Conservation (phyloP, 225 moss, liverwort and hornwort genomes). For the Neckera pumila region DNA sequence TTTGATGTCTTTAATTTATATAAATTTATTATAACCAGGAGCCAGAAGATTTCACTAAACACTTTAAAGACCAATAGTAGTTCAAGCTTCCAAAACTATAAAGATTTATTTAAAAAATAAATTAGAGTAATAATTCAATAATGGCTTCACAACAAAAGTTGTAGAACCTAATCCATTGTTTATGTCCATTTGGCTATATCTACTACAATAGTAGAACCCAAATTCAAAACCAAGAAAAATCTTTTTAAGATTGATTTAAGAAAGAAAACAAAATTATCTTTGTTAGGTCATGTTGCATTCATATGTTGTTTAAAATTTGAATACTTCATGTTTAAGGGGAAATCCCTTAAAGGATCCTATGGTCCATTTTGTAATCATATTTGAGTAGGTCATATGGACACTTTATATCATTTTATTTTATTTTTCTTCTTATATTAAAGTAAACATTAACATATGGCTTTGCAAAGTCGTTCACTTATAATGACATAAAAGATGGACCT, state of each 20-base stretch:
- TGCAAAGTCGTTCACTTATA: neutral
- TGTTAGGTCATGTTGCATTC: neutral
- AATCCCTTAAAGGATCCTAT: neutral
- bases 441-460: neutral
- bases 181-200: neutral
- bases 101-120: neutral
- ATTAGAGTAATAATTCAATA: neutral
- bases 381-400: neutral
- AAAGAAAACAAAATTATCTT: no score
- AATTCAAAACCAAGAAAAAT: neutral
- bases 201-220: neutral
- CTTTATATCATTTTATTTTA: neutral
- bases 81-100: neutral
- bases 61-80: neutral
- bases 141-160: neutral
- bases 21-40: neutral
- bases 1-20: neutral
- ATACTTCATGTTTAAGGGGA: neutral
- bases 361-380: neutral
- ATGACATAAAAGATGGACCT: neutral
- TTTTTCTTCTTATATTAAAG: neutral
- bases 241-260: no score
- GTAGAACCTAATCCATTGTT: neutral
- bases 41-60: neutral
- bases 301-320: neutral